These are phyloP conservation scores for Pestalotiopsis sp. DNA, from an alignment of 2,329 filamentous ascomycete species.

Conservation along the genomic window DNA sequence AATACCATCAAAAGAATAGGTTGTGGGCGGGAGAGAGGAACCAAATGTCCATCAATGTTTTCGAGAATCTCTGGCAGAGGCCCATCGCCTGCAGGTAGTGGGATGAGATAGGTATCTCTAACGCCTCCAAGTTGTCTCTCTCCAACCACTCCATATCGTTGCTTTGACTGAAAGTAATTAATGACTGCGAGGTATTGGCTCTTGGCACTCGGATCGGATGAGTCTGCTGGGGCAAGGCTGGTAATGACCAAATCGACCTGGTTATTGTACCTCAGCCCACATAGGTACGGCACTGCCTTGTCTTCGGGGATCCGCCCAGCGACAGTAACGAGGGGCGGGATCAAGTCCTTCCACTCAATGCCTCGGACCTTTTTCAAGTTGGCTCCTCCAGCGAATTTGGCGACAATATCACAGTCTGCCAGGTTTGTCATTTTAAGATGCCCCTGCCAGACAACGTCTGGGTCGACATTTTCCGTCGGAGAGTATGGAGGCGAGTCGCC, in stretches of 20 bases:
- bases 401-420: conserved; percentile 75
- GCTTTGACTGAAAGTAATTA: conserved; percentile 81
- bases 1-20: conserved; percentile 83
- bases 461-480: conserved; percentile 74
- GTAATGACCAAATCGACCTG: conserved; percentile 85
- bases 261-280: conserved; percentile 79
- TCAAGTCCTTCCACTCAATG: conserved; percentile 71
- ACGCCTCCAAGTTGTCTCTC: conserved; percentile 76
- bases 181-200: conserved; percentile 76
- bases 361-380: conserved; percentile 63
- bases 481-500: conserved; percentile 82
- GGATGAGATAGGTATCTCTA: conserved; percentile 89
- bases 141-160: conserved; percentile 84
- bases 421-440: conserved; percentile 76
- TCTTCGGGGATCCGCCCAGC: conserved; percentile 80
- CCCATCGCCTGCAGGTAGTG: conserved; percentile 72
- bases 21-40: conserved; percentile 73
- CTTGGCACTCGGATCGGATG: conserved; percentile 61
- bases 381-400: conserved; percentile 82
- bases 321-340: conserved; percentile 71
- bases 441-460: conserved; percentile 78
- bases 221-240: conserved; percentile 59
- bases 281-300: conserved; percentile 89
- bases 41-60: conserved; percentile 81
- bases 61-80: conserved; percentile 84